A percentile compares a stretch with the other conserved stretches of the same genome.
Evolutionary conservation across 2,329 filamentous ascomycete genomes (phyloP).

Genomic region (Phialophora tarda): DNA sequence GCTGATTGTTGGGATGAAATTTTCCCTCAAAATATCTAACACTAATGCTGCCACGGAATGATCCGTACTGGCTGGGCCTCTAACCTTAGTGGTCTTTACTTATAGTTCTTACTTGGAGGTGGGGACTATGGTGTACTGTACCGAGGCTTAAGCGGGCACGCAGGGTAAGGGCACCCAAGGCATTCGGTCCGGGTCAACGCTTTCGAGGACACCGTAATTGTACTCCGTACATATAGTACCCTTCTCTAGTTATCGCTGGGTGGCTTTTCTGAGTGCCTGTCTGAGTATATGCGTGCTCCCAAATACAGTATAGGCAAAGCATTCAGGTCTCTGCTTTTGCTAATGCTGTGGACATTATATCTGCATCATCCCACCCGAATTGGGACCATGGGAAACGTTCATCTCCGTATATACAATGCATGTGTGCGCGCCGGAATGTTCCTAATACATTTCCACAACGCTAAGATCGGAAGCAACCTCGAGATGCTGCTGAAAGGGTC

Average conservation of each 20-base stretch:
- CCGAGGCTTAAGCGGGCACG: background rate
- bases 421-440: background rate
- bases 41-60: no score
- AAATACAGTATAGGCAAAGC: background rate
- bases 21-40: background rate
- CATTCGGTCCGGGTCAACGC: background rate
- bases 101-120: background rate
- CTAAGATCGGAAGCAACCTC: background rate
- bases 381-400: background rate
- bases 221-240: background rate
- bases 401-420: background rate
- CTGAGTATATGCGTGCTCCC: background rate
- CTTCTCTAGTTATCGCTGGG: background rate
- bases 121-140: no score
- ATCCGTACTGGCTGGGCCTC: background rate
- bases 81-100: background rate
- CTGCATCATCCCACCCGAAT: background rate
- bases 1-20: conserved; percentile 13
- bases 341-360: background rate
- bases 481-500: background rate
- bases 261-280: background rate
- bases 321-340: background rate
- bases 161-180: background rate
- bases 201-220: background rate
- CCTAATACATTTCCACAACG: background rate